A percentile compares a stretch with the other conserved stretches of the same genome.
Evolutionary conservation across 179 eudicot species (phyloP).

Genomic region (Pouteria campechiana): DNA sequence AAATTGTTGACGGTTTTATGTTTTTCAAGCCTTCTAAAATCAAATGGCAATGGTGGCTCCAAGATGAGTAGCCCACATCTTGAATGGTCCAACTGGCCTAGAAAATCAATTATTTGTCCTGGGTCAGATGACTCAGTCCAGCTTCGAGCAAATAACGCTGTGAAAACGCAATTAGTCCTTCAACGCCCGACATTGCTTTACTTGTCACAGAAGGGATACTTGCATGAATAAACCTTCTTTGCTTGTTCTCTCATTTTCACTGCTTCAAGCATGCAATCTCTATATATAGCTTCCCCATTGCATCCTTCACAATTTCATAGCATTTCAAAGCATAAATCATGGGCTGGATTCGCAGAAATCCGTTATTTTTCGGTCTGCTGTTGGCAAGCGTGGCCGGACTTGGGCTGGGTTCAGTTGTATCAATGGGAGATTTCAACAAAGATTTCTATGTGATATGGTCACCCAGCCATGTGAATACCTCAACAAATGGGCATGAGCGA

Average conservation of each 20-base stretch:
- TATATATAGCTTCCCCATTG: constrained; percentile 11
- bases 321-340: no score
- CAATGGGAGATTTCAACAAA: constrained; percentile 63
- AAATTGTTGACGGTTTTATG: no score
- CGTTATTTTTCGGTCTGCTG: constrained; percentile 7
- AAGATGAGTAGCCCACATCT: no score
- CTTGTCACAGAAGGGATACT: no score
- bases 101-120: no score
- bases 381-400: background rate
- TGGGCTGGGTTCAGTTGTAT: constrained; percentile 43
- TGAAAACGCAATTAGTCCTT: no score
- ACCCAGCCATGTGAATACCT: constrained; percentile 68
- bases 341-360: constrained; percentile 1
- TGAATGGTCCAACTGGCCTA: no score
- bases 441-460: constrained; percentile 78
- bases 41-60: no score
- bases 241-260: constrained; percentile 17
- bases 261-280: constrained; percentile 7
- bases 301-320: background rate
- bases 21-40: no score
- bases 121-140: no score
- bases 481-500: constrained; percentile 48
- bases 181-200: no score
- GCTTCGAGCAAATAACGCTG: no score
- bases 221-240: constrained; percentile 5